phyloP scores from a whole-genome alignment of 768 basidiomycete species.

The Tulasnella sp. region DNA sequence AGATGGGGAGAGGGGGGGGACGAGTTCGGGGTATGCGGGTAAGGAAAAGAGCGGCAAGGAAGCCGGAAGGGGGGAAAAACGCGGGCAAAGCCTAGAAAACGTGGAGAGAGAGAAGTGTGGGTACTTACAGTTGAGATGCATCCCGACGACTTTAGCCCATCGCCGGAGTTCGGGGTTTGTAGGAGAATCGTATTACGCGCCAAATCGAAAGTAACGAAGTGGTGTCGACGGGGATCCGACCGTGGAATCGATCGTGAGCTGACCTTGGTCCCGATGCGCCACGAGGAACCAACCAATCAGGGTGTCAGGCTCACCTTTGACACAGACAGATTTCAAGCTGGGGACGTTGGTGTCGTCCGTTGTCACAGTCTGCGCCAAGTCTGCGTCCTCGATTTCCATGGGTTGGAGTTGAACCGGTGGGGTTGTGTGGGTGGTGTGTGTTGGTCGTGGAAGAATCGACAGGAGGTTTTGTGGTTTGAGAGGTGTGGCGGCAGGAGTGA shows the following conservation, averaged over 20 bases:
- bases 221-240: background rate
- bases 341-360: background rate
- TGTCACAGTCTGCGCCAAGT: background rate
- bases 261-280: background rate
- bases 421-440: background rate
- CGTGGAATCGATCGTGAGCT: background rate
- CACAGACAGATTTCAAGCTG: background rate
- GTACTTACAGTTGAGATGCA: constrained; percentile 53
- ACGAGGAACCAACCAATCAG: background rate
- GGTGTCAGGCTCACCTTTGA: background rate
- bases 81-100: background rate
- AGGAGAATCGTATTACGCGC: background rate
- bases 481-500: background rate
- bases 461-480: background rate
- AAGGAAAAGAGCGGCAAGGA: background rate
- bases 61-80: background rate
- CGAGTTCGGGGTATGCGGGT: background rate
- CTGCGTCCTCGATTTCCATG: background rate
- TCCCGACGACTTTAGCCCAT: constrained; percentile 45
- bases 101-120: background rate
- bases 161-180: constrained; percentile 9
- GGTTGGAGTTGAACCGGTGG: background rate
- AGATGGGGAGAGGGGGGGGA: background rate
- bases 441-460: background rate
- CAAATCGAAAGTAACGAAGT: background rate